These are phyloP conservation scores for Globisporangium megalacanthum DNA, from an alignment of 352 stramenopile genomes.

Conservation along the genomic window DNA sequence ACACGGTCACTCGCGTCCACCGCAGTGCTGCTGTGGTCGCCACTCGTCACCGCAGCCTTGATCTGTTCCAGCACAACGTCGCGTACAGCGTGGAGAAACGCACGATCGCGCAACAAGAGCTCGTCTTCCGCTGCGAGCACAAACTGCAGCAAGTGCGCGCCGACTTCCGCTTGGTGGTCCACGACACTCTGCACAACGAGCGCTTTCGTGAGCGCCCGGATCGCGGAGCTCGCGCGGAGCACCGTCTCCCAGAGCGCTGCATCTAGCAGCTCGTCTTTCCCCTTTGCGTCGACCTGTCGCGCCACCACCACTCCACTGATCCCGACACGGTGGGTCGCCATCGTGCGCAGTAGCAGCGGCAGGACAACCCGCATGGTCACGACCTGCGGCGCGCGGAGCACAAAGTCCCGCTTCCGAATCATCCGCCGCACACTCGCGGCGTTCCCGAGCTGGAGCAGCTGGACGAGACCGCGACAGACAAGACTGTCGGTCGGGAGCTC, in stretches of 20 bases:
- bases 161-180: constrained; percentile 52
- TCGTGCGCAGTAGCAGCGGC: constrained; percentile 58
- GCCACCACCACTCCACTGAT: constrained; percentile 3
- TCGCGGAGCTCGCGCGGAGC: constrained; percentile 61
- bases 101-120: constrained; percentile 56
- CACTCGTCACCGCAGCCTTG: constrained; percentile 27
- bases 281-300: constrained; percentile 26
- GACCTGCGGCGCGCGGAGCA: constrained; percentile 72
- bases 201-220: constrained; percentile 58
- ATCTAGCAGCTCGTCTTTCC: constrained; percentile 43
- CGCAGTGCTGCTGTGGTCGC: constrained; percentile 29
- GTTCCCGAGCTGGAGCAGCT: constrained; percentile 82
- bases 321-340: constrained; percentile 31
- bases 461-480: constrained; percentile 69
- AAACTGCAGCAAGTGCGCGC: constrained; percentile 44
- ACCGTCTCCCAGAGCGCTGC: constrained; percentile 63
- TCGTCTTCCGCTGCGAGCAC: constrained; percentile 60
- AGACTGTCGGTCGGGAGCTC: constrained; percentile 81
- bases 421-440: constrained; percentile 73
- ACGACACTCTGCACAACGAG: constrained; percentile 66
- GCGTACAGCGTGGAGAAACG: constrained; percentile 67
- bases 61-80: constrained; percentile 57
- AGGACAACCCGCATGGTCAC: constrained; percentile 78
- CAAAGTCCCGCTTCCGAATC: constrained; percentile 79
- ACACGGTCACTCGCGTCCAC: constrained; percentile 37